Evolutionary conservation across 192 early-diverging fungal species (phyloP), one percentile per base, ranked within the genome.

Genomic region (Diversispora epigaea): DNA sequence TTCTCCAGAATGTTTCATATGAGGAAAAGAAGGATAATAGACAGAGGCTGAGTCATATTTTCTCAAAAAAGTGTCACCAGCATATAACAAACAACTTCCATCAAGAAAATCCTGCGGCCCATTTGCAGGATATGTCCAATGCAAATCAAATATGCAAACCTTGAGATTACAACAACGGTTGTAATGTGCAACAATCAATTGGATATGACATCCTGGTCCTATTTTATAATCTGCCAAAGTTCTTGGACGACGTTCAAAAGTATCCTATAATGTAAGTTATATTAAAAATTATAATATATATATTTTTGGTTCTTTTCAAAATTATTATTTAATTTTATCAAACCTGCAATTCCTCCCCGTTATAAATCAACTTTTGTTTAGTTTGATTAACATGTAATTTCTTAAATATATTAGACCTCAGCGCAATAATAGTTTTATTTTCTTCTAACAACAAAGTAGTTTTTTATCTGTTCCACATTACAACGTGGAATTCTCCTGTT

Each of bases 351-450:
- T 69, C 68, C 14, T 19, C 17, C 39, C 76, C 70, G 41, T 64
- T 50, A 63, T 25, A 77, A 52, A 77, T 57, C 41, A 77, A 72
- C 39, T 77, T 77, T 65, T 77, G 76, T 66, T 77, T 77, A 1
- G 43, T n/a, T 22, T 41, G 17, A 22, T 56, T 40, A 25, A 77
- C 60, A 14, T 63, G 62, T n/a, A 65, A 49, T 19, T 54, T 15
- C 3, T 63, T 41, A 47, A 41, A 32, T 63, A 75, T 65, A 15
- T 25, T 12, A 46, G 9, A 7, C n/a, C 73, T 32, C 46, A 75
- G 55, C 1, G 45, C 47, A 11, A 44, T 0, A 14, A 75, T 21
- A 4, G 61, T 65, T 21, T 39, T 46, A 39, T 49, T 44, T 65
- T 65, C 21, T 19, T 50, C 39, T 6, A 43, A 19, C 41, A 21